A percentile compares a stretch with the other conserved stretches of the same genome.
phyloP scores from a whole-genome alignment of 2,329 filamentous ascomycete species.

The Lecanicillium sp. region DNA sequence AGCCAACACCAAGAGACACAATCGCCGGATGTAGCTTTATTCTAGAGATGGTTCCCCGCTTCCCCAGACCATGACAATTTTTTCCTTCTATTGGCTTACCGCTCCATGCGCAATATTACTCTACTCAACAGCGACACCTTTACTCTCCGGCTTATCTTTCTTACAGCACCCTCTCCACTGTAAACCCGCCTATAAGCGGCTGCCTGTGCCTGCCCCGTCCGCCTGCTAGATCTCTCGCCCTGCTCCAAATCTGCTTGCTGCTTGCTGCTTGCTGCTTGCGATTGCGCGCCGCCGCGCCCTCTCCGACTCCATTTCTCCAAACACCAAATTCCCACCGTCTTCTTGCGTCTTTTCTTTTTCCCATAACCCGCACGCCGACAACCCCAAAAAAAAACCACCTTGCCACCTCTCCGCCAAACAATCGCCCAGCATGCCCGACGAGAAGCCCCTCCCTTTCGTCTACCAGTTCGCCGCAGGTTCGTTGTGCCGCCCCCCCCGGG shows the following conservation, averaged over 20 bases:
- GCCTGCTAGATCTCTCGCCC: conserved; percentile 1
- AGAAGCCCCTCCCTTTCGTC: conserved; percentile 78
- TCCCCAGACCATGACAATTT: conserved; percentile 4
- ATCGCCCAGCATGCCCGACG: conserved; percentile 50
- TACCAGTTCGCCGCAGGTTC: conserved; percentile 93
- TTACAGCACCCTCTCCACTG: no score
- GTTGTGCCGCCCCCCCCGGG: conserved; percentile 33
- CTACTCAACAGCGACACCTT: no score
- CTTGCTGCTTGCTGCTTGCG: background rate
- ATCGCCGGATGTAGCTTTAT: no score
- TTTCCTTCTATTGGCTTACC: background rate
- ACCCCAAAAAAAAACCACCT: background rate
- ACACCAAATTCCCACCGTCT: background rate
- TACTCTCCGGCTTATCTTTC: no score
- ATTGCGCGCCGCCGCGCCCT: conserved; percentile 5
- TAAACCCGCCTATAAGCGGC: background rate
- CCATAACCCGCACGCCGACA: no score
- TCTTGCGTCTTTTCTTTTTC: background rate
- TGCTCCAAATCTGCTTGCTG: background rate
- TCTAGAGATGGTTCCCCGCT: background rate
- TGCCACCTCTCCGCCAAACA: background rate
- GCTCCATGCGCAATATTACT: no score
- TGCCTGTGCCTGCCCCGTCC: background rate
- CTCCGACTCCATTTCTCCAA: conserved; percentile 11
- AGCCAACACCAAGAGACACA: no score